Evolutionary conservation across 2,329 filamentous ascomycete species (phyloP).

Genomic region (Pyrenophora seminiperda): DNA sequence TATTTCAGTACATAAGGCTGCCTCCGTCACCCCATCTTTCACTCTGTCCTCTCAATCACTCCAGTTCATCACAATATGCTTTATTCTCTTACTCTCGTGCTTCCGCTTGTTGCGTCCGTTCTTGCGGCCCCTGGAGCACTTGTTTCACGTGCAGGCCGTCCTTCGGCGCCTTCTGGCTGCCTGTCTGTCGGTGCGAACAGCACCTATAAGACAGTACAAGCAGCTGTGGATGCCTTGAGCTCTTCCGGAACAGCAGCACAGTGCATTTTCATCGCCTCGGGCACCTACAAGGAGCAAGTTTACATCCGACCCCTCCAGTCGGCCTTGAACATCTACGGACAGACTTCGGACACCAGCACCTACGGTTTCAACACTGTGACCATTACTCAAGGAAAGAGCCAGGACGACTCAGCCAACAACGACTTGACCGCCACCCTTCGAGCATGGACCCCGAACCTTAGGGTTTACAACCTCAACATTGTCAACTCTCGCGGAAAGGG

Average conservation of each 20-base stretch:
- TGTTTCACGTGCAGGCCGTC: constrained; percentile 43
- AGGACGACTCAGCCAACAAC: constrained; percentile 56
- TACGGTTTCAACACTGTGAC: constrained; percentile 65
- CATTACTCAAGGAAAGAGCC: constrained; percentile 55
- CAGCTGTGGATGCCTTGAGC: constrained; percentile 64
- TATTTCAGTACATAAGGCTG: too few relatives aligned
- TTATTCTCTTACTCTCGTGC: constrained; percentile 22
- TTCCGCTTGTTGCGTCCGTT: constrained; percentile 28
- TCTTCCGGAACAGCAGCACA: constrained; percentile 56
- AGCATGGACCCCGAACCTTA: constrained; percentile 57
- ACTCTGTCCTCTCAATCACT: neutral
- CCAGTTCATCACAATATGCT: constrained; percentile 19
- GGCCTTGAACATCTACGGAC: constrained; percentile 63
- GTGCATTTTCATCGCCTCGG: constrained; percentile 66
- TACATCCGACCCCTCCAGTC: constrained; percentile 57
- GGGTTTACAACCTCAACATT: constrained; percentile 68
- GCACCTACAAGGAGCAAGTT: constrained; percentile 67
- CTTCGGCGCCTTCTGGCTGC: constrained; percentile 57
- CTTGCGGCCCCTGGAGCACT: constrained; percentile 29
- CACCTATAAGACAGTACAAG: constrained; percentile 58
- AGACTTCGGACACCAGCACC: constrained; percentile 56
- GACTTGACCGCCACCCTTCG: constrained; percentile 61
- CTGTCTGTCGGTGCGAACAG: constrained; percentile 54
- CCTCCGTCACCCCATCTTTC: neutral
- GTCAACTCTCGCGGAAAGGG: constrained; percentile 53